These are phyloP conservation scores for Aspergillus clavatus DNA, from an alignment of 2,329 filamentous ascomycete species.

Conservation along the genomic window DNA sequence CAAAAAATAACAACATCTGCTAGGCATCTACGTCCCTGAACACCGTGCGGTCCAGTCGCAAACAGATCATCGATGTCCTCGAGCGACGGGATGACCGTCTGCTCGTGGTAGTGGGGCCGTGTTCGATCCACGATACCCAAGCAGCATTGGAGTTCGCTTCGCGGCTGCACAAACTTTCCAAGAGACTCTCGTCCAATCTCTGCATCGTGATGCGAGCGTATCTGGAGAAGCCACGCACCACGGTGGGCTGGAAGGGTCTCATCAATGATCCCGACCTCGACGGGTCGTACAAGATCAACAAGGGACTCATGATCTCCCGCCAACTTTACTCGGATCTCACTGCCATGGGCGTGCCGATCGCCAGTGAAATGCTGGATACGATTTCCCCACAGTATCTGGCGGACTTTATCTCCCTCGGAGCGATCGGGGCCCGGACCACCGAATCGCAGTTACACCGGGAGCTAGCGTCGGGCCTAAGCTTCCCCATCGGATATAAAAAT, in stretches of 20 bases:
- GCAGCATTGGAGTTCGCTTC: slow-evolving; percentile 82
- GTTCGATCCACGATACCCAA: slow-evolving; percentile 90
- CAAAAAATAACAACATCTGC: too few species aligned
- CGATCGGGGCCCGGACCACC: slow-evolving; percentile 89
- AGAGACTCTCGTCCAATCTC: slow-evolving; percentile 75
- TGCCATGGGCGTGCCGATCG: slow-evolving; percentile 80
- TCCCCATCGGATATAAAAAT: slow-evolving; percentile 99
- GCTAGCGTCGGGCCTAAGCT: slow-evolving; percentile 85
- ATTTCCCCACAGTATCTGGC: slow-evolving; percentile 97
- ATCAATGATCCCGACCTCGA: slow-evolving; percentile 99
- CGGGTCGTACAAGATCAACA: slow-evolving; percentile 96
- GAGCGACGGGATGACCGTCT: slow-evolving; percentile 72
- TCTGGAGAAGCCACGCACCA: slow-evolving; percentile 95
- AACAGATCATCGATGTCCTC: slow-evolving; percentile 65
- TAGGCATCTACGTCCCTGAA: slow-evolving; percentile 59
- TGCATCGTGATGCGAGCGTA: slow-evolving; percentile 96
- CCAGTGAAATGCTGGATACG: slow-evolving; percentile 95
- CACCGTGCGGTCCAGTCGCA: slow-evolving; percentile 37
- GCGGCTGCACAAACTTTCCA: slow-evolving; percentile 68
- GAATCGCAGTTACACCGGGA: slow-evolving; percentile 94
- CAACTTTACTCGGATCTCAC: slow-evolving; percentile 91
- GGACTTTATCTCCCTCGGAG: slow-evolving; percentile 88
- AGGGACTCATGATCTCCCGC: slow-evolving; percentile 83
- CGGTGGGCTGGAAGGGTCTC: slow-evolving; percentile 95
- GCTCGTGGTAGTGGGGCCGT: slow-evolving; percentile 89